These are phyloP conservation scores for Chalciporus sphaerocephalus DNA, from an alignment of 768 basidiomycete genomes.

Conservation along the genomic window DNA sequence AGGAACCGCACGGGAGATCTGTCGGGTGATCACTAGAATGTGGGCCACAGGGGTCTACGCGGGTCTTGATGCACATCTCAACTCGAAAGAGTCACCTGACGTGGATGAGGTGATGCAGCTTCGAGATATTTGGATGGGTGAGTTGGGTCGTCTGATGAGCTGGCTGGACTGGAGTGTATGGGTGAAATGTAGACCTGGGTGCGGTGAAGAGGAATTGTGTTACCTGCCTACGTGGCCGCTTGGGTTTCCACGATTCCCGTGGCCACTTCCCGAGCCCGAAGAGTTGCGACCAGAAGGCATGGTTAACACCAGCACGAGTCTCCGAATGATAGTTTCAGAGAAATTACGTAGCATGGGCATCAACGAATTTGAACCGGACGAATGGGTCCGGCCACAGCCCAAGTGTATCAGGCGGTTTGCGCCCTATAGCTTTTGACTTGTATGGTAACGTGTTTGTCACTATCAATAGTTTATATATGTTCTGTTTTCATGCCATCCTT, in stretches of 20 bases:
- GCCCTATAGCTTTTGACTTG: conserved; percentile 4
- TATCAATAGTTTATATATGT: too few species aligned
- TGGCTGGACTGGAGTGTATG: conserved; percentile 56
- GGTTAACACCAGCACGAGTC: background rate
- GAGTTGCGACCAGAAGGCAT: too few species aligned
- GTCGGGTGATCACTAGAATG: conserved; percentile 40
- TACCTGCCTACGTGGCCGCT: conserved; percentile 15
- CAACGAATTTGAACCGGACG: conserved; percentile 1
- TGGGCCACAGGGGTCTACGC: conserved; percentile 40
- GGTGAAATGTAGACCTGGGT: conserved; percentile 45
- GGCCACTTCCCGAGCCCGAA: too few species aligned
- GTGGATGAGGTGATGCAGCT: conserved; percentile 6
- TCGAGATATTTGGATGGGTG: conserved; percentile 32
- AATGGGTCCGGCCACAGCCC: conserved; percentile 23
- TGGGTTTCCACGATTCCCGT: background rate
- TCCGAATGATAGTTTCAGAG: background rate
- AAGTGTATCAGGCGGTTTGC: conserved; percentile 14
- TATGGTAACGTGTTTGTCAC: too few species aligned
- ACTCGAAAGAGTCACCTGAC: background rate
- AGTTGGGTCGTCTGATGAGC: conserved; percentile 36
- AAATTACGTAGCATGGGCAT: background rate
- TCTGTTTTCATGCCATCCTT: too few species aligned
- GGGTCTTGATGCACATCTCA: conserved; percentile 14
- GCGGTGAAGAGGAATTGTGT: conserved; percentile 35
- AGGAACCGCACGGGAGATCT: conserved; percentile 42